Evolutionary conservation across 208 protist species (phyloP).

Genomic region (Acanthamoeba polyphaga): DNA sequence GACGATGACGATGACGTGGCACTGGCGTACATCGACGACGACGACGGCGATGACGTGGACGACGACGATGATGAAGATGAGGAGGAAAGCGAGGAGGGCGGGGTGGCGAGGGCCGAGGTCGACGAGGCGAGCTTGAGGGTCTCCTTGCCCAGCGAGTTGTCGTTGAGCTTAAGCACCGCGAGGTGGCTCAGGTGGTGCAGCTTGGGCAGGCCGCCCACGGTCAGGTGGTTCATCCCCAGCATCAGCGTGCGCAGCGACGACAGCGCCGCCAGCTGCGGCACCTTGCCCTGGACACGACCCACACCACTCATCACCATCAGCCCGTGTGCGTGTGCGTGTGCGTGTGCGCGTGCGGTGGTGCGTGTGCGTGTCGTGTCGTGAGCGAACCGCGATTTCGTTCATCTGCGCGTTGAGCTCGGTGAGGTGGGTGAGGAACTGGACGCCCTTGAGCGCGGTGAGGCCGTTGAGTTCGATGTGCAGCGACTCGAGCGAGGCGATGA

Average conservation of each 20-base stretch:
- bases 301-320: not conserved
- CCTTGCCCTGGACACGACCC: not conserved
- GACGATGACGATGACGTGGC: not conserved
- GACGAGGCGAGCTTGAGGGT: conserved; percentile 34
- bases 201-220: conserved; percentile 34
- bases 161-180: conserved; percentile 29
- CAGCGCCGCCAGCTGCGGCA: conserved; percentile 46
- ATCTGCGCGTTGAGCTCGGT: conserved; percentile 52
- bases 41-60: not conserved
- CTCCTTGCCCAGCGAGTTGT: conserved; percentile 39
- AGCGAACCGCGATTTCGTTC: conserved; percentile 35
- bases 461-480: conserved; percentile 56
- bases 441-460: conserved; percentile 41
- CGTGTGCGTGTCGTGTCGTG: not conserved
- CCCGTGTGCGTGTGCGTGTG: not conserved
- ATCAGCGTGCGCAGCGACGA: conserved; percentile 43
- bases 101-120: not conserved
- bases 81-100: not conserved
- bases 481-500: not conserved
- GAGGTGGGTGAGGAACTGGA: conserved; percentile 29
- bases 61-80: not conserved
- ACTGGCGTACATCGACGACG: not conserved
- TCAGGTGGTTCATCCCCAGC: conserved; percentile 64
- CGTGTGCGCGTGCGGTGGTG: not conserved
- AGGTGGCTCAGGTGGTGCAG: conserved; percentile 48